Evolutionary conservation across 192 early-diverging fungal species (phyloP), one percentile per base, ranked within the genome.

Genomic region (Linnemannia elongata): DNA sequence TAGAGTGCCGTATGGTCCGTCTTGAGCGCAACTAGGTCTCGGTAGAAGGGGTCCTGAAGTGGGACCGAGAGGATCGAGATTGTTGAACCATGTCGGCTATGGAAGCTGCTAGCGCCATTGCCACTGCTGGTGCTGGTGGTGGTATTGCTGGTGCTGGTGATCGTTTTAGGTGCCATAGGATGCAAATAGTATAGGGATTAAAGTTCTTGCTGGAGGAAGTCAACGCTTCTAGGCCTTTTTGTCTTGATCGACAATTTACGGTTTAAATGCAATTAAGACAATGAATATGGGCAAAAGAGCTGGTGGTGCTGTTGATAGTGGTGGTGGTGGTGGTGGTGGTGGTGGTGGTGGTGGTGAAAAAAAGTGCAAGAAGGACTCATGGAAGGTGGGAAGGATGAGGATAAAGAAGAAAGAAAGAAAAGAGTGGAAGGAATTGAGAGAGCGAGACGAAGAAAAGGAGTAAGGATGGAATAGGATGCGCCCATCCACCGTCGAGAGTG

Each of bases 61-160:
- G 85, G 79, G 20, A 81, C 76, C 8, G 85, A 87, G 15, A 81
- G 71, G 22, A 87, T 57, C 3, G 85, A 87, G 15, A 77, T n/a
- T 7, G 49, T 75, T 8, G 77, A 57, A 17, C 63, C 39, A 70
- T 33, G 54, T 30, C 68, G 13, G 69, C 36, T 45, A 35, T 68
- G 42, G 49, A 69, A 27, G 71, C 18, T 22, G 49, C 49, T 52
- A 22, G 49, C 49, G 20, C 49, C 18, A 10, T 47, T 70, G 30
- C 35, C 70, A 15, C 77, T 52, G 45, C 13, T 18, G 15, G 0
- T 72, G n/a, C 24, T 20, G 47, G 4, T 30, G 36, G 6, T 57
- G 44, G 39, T 69, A 52, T 49, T 54, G 35, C 54, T 22, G 27
- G 13, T 5, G 75, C 15, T 76, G 24, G 41, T 18, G 22, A 63